Evolutionary conservation across 352 stramenopile genomes (phyloP).

Genomic region (Phytophthora idaei): DNA sequence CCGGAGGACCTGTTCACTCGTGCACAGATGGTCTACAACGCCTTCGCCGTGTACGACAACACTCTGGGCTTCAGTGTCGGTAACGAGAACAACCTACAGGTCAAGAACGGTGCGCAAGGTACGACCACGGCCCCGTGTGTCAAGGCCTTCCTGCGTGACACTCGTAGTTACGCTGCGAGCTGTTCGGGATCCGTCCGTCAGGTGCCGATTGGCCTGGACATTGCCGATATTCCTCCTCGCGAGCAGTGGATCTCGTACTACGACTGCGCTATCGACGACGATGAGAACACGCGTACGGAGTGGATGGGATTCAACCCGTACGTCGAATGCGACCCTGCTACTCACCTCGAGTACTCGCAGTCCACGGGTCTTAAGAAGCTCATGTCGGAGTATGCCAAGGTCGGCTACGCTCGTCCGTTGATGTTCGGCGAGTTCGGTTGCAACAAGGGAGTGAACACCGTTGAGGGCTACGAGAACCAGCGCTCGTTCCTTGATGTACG

Average conservation of each 20-base stretch:
- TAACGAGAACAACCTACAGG: constrained; percentile 67
- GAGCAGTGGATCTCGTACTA: constrained; percentile 66
- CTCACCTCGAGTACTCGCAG: constrained; percentile 57
- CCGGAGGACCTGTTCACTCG: constrained; percentile 57
- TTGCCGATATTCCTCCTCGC: constrained; percentile 61
- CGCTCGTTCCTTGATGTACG: constrained; percentile 62
- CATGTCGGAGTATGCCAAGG: constrained; percentile 58
- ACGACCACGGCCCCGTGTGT: constrained; percentile 57
- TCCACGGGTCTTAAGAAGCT: constrained; percentile 65
- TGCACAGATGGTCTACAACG: constrained; percentile 69
- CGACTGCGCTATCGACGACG: constrained; percentile 55
- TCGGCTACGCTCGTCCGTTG: constrained; percentile 59
- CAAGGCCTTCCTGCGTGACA: constrained; percentile 70
- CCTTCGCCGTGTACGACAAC: constrained; percentile 80
- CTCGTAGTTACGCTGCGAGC: constrained; percentile 49
- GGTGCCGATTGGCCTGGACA: constrained; percentile 70
- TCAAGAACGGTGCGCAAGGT: constrained; percentile 28
- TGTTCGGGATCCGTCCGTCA: constrained; percentile 49
- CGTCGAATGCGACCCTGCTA: constrained; percentile 65
- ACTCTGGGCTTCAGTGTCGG: constrained; percentile 62
- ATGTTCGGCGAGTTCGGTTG: constrained; percentile 85
- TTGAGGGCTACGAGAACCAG: constrained; percentile 75
- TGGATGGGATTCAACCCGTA: constrained; percentile 79
- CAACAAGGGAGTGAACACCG: constrained; percentile 65
- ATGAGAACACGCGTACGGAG: constrained; percentile 60